phyloP scores from a whole-genome alignment of 2,329 filamentous ascomycete genomes.

The Colletotrichum cuscutae region DNA sequence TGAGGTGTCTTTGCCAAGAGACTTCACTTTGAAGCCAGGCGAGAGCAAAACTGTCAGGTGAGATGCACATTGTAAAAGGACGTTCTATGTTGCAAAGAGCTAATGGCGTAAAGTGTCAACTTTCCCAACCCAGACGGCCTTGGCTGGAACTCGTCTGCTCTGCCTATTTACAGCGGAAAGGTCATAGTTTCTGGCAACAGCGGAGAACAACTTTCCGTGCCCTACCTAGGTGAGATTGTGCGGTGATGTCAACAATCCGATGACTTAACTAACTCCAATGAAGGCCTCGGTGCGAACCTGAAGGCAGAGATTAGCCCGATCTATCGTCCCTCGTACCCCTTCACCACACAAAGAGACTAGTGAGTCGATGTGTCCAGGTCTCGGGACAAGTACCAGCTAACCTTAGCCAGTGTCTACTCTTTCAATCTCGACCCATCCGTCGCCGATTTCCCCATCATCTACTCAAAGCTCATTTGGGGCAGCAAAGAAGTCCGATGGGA shows the following conservation, averaged over 20 bases:
- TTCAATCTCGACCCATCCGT: conserved; percentile 32
- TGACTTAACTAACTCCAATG: not conserved
- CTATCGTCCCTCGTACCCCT: conserved; percentile 33
- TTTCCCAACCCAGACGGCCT: conserved; percentile 42
- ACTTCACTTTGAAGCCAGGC: conserved; percentile 40
- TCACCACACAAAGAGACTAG: conserved; percentile 22
- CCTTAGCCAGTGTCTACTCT: conserved; percentile 2
- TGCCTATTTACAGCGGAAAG: conserved; percentile 48
- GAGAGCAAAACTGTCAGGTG: conserved; percentile 40
- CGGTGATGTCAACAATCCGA: too few species aligned
- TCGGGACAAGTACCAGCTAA: not conserved
- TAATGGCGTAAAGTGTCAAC: conserved; percentile 36
- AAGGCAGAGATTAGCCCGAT: conserved; percentile 37
- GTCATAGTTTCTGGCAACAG: conserved; percentile 43
- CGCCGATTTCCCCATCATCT: conserved; percentile 36
- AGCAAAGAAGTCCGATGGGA: conserved; percentile 37
- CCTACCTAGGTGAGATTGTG: conserved; percentile 42
- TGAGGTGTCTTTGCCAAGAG: conserved; percentile 36
- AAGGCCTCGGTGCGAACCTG: conserved; percentile 39
- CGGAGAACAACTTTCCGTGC: conserved; percentile 46
- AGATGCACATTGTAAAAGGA: not conserved
- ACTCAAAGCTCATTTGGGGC: conserved; percentile 35
- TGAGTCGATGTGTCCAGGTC: not conserved
- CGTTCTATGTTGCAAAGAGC: not conserved
- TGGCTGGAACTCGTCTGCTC: conserved; percentile 41